Base-by-base conservation (phyloP, 129 eudicot genomes). In the Kitagawia praeruptora region DNA sequence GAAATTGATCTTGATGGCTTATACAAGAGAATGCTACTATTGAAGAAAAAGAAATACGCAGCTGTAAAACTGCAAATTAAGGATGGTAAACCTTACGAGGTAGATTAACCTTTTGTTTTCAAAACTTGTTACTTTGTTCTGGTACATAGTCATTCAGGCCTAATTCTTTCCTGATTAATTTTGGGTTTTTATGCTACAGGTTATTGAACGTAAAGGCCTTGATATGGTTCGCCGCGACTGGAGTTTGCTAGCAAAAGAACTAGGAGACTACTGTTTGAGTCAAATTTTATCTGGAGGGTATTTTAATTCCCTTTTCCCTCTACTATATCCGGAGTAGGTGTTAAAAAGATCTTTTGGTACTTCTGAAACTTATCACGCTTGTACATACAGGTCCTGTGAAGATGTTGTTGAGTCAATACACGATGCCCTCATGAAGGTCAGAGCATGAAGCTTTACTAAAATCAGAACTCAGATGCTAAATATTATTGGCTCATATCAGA, bases 151-250 rank as follows among this genome's bases (percentile, higher is more conserved):
- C 71, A 83, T 66, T 3, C 2, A 6, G 71, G 21, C 11, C 19
- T 14, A 64, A 51, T 6, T 67, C 12, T 27, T 31, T 31, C 73
- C 72, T 67, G 21, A 31, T 67, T 6, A 15, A 67, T 4, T 28
- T 31, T 67, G 19, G 73, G 40, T 67, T 67, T 0, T 31, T 28
- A 15, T 76, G 81, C 25, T 83, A 72, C 80, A 94, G 98, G 90
- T 87, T 76, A 90, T 90, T 77, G 99, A 96, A 85, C 84, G 95
- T 41, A 96, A 96, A 84, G 99, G 99, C 78, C 98, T 96, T 84
- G 99, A 96, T 83, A 96, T 96, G 93, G 99, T 96, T 56, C 90
- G 99, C 13, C 96, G 99, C 82, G 99, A 96, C 84, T 96, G 99
- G 99, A 96, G 99, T 83, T 84, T 96, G 85, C 79, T 96, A 79